phyloP scores from a whole-genome alignment of 805 yeast genomes.

The Yarrowia sp. region DNA sequence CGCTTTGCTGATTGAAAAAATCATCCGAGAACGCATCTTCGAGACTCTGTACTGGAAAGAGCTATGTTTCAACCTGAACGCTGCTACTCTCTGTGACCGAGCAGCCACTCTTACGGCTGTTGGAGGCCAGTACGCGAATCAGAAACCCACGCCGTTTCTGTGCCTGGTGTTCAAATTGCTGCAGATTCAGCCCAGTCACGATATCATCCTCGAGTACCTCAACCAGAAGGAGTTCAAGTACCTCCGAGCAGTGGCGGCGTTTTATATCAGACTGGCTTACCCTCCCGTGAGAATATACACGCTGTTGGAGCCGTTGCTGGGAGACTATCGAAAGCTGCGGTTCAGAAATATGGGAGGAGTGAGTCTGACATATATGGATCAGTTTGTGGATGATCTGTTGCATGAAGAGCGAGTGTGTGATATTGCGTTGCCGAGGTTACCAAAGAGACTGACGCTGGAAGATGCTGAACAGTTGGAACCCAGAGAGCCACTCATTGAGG shows the following conservation, averaged over 20 bases:
- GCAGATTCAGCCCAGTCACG: conserved; percentile 67
- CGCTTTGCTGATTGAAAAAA: conserved; percentile 54
- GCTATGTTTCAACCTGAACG: conserved; percentile 51
- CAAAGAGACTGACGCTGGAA: conserved; percentile 41
- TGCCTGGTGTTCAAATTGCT: conserved; percentile 73
- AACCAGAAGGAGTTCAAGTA: conserved; percentile 74
- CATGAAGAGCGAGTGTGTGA: conserved; percentile 64
- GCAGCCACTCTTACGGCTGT: conserved; percentile 47
- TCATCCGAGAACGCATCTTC: conserved; percentile 54
- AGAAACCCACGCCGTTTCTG: conserved; percentile 68
- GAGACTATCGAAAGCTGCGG: conserved; percentile 70
- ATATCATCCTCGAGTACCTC: conserved; percentile 54
- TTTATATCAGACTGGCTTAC: conserved; percentile 53
- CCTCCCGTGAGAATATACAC: conserved; percentile 48
- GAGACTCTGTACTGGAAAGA: conserved; percentile 60
- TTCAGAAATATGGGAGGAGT: conserved; percentile 43
- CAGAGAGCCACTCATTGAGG: conserved; percentile 38
- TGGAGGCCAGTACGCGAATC: conserved; percentile 57
- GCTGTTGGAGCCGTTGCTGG: conserved; percentile 53
- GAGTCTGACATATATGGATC: conserved; percentile 63
- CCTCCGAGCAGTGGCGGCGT: conserved; percentile 62
- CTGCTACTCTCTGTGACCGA: conserved; percentile 51
- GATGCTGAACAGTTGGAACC: conserved; percentile 40
- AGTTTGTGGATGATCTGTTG: conserved; percentile 62
- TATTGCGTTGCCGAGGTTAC: conserved; percentile 65